phyloP scores from a whole-genome alignment of 169 alveolate species.

The Plasmodium berghei region DNA sequence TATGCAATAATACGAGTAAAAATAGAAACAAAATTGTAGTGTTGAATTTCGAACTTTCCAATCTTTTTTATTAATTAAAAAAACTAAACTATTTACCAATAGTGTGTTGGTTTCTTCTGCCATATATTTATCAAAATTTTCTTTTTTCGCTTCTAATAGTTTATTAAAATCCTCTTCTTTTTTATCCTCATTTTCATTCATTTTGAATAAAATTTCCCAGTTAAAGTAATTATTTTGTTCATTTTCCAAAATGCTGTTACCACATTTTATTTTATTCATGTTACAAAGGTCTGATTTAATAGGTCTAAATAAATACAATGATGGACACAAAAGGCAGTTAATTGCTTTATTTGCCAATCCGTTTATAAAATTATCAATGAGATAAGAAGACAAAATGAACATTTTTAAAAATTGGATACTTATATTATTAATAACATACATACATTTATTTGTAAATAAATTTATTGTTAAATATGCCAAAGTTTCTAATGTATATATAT shows the following conservation, averaged over 20 bases:
- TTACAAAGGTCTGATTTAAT: not conserved
- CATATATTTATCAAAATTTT: slow-evolving; percentile 14
- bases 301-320: slow-evolving; percentile 36
- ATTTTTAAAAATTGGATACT: slow-evolving; percentile 57
- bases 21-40: slow-evolving; percentile 56
- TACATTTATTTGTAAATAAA: slow-evolving; percentile 35
- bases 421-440: slow-evolving; percentile 54
- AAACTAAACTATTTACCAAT: slow-evolving; percentile 12
- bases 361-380: slow-evolving; percentile 52
- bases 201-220: no score
- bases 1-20: slow-evolving; percentile 61
- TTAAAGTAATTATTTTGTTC: not conserved
- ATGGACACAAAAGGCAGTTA: slow-evolving; percentile 66
- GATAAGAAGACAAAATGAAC: slow-evolving; percentile 48
- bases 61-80: slow-evolving; percentile 26
- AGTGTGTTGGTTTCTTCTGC: slow-evolving; percentile 15
- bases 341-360: slow-evolving; percentile 52
- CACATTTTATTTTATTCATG: slow-evolving; percentile 21
- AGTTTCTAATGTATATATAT: slow-evolving; percentile 53
- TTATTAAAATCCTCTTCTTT: not conserved
- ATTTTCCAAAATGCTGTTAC: not conserved
- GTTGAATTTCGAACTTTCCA: slow-evolving; percentile 66
- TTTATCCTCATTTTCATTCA: not conserved
- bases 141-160: not conserved
- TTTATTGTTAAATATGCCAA: slow-evolving; percentile 59